These are phyloP conservation scores for Russula emetica DNA, from an alignment of 768 basidiomycete genomes.

Conservation along the genomic window DNA sequence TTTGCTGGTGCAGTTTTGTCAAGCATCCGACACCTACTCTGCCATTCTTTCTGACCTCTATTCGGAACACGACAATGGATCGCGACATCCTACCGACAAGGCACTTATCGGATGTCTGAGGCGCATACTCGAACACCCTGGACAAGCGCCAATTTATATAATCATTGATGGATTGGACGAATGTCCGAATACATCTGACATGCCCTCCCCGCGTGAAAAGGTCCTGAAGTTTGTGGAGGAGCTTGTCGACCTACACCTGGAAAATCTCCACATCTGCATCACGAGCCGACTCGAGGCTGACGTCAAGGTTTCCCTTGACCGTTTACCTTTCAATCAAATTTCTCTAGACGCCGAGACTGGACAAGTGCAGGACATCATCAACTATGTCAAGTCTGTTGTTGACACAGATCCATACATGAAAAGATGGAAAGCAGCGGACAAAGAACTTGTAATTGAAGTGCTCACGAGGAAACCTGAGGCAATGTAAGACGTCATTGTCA, in stretches of 20 bases:
- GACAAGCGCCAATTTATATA: background rate
- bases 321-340: background rate
- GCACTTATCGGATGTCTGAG: background rate
- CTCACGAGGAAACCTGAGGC: background rate
- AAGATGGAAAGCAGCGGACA: background rate
- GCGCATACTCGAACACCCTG: background rate
- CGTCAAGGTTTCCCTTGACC: background rate
- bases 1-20: background rate
- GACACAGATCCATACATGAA: background rate
- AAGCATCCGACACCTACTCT: background rate
- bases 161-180: slow-evolving; percentile 2
- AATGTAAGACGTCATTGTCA: background rate
- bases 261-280: background rate
- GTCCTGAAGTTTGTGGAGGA: background rate
- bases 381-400: background rate
- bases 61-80: background rate
- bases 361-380: background rate
- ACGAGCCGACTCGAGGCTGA: slow-evolving; percentile 7
- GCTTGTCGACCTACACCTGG: background rate
- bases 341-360: background rate
- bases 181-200: background rate
- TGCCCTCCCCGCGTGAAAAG: background rate
- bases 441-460: background rate
- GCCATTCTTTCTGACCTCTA: slow-evolving; percentile 1
- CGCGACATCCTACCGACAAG: background rate